Evolutionary conservation across 2,329 filamentous ascomycete genomes (phyloP).

Genomic region (Dothideomycetes sp.): DNA sequence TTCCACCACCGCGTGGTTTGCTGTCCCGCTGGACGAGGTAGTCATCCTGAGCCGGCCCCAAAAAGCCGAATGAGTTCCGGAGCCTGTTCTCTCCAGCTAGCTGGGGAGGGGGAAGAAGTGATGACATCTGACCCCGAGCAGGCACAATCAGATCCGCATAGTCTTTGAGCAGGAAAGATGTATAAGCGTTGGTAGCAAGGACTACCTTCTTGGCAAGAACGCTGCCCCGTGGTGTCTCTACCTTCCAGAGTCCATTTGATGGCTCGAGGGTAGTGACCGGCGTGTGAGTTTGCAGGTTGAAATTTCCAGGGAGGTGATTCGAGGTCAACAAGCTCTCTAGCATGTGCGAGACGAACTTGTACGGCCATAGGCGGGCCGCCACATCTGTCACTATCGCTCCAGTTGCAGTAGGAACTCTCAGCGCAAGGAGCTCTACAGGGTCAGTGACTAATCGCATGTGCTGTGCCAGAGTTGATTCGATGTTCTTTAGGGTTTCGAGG

Average conservation of each 20-base stretch:
- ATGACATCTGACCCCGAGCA: constrained; percentile 61
- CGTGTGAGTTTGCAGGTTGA: constrained; percentile 69
- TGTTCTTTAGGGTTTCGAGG: constrained; percentile 39
- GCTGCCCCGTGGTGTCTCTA: constrained; percentile 59
- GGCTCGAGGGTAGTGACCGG: constrained; percentile 33
- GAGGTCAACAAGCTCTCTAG: constrained; percentile 47
- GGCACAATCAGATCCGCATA: constrained; percentile 67
- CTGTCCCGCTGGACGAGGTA: constrained; percentile 61
- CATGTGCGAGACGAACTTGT: constrained; percentile 68
- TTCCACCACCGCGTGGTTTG: constrained; percentile 16
- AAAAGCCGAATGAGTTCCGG: constrained; percentile 53
- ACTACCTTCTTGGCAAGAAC: constrained; percentile 55
- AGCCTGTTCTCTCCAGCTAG: constrained; percentile 28
- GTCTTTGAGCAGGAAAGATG: constrained; percentile 59
- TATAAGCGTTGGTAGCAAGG: constrained; percentile 76
- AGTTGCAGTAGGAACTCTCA: constrained; percentile 42
- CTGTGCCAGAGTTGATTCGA: constrained; percentile 46
- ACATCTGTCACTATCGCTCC: constrained; percentile 55
- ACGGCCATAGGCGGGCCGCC: constrained; percentile 68
- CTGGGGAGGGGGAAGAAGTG: constrained; percentile 46
- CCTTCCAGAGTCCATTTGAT: constrained; percentile 38
- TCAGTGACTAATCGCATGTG: constrained; percentile 29
- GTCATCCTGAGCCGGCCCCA: constrained; percentile 51
- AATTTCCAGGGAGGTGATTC: constrained; percentile 21
- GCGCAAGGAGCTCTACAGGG: constrained; percentile 34